phyloP scores from a whole-genome alignment of 345 rosid genomes.

The Aquilaria yunnanensis region DNA sequence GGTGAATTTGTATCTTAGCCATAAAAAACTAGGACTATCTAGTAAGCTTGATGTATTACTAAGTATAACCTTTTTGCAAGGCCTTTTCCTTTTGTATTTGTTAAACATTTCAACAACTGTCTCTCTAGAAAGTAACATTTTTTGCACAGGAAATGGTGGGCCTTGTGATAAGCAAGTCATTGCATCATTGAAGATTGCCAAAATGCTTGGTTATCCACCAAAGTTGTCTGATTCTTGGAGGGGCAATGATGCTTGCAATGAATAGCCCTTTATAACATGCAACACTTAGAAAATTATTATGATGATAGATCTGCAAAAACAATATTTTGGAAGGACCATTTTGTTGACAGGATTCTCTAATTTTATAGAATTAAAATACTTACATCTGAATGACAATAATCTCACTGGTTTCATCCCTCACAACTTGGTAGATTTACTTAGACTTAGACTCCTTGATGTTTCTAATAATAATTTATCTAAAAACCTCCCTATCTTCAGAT shows the following conservation, averaged over 20 bases:
- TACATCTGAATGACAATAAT: slow-evolving; percentile 31
- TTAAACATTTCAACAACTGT: not conserved
- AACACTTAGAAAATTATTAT: slow-evolving; percentile 15
- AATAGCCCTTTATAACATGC: slow-evolving; percentile 34
- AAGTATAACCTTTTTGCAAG: slow-evolving; percentile 24
- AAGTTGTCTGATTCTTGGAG: slow-evolving; percentile 33
- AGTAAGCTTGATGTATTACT: slow-evolving; percentile 35
- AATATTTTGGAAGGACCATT: slow-evolving; percentile 35
- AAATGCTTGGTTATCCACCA: slow-evolving; percentile 33
- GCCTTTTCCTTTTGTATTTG: slow-evolving; percentile 6
- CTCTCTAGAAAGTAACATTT: slow-evolving; percentile 21
- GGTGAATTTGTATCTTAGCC: slow-evolving; percentile 28
- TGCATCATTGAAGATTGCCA: slow-evolving; percentile 31
- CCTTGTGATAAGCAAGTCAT: slow-evolving; percentile 41
- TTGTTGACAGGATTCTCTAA: slow-evolving; percentile 21
- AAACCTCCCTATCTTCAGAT: slow-evolving; percentile 19
- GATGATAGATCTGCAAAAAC: slow-evolving; percentile 20
- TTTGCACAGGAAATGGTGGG: slow-evolving; percentile 19
- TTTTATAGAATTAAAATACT: slow-evolving; percentile 21
- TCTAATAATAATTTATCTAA: slow-evolving; percentile 44
- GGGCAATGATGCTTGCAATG: slow-evolving; percentile 42
- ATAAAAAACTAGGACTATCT: slow-evolving; percentile 29
- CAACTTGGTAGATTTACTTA: slow-evolving; percentile 24
- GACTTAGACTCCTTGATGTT: slow-evolving; percentile 31
- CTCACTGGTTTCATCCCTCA: slow-evolving; percentile 39